Percentiles rank a stretch among this genome's conserved stretches.
phyloP scores from a whole-genome alignment of 306 rosid genomes.

The Rosa multiflora region DNA sequence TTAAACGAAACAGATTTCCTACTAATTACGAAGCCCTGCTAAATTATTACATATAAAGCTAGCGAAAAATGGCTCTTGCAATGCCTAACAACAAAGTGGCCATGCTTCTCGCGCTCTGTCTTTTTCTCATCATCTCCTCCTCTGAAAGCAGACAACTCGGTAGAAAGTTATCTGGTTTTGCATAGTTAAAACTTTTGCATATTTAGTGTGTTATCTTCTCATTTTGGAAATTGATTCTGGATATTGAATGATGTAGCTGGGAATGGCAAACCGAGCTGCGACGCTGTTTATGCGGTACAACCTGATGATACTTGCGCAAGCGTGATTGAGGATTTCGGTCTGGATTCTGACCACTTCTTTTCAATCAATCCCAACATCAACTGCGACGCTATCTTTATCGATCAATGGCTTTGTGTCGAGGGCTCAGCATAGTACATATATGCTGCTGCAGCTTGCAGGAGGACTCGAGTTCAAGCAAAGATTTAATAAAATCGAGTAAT shows the following conservation, averaged over 20 bases:
- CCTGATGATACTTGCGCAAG: slow-evolving; percentile 5
- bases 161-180: neutral
- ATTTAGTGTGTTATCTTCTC: neutral
- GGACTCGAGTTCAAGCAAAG: neutral
- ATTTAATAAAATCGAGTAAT: neutral
- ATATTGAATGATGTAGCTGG: neutral
- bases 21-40: neutral
- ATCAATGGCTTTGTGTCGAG: slow-evolving; percentile 21
- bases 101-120: slow-evolving; percentile 6
- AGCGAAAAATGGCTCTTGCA: neutral
- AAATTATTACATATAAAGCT: neutral
- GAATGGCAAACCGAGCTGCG: neutral
- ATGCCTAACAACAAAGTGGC: neutral
- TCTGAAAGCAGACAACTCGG: slow-evolving; percentile 4
- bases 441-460: neutral
- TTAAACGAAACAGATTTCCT: neutral
- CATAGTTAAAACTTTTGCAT: neutral
- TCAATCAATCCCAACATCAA: slow-evolving; percentile 18
- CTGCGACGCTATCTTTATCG: slow-evolving; percentile 13
- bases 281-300: neutral
- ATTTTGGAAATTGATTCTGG: neutral
- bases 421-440: slow-evolving; percentile 4
- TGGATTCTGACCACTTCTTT: slow-evolving; percentile 7
- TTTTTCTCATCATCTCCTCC: slow-evolving; percentile 3
- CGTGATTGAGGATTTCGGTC: neutral